Conservation (phyloP, 2,329 filamentous ascomycete species). For the Diaporthe sp. region DNA sequence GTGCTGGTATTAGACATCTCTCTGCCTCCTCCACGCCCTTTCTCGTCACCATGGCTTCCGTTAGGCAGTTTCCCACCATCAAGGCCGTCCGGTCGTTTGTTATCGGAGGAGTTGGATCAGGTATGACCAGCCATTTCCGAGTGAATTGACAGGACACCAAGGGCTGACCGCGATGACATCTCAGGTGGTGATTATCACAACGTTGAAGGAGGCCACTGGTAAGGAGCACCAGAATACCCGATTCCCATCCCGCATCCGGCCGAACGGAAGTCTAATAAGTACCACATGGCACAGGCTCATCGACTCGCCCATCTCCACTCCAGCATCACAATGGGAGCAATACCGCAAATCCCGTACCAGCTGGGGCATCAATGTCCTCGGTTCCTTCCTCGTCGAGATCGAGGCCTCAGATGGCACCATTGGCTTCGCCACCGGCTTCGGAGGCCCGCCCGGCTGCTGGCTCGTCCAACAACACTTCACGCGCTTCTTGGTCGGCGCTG, state of each 20-base stretch:
- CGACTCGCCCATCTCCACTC: conserved; percentile 92
- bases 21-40: neutral
- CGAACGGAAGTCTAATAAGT: conserved; percentile 1
- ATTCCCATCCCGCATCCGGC: neutral
- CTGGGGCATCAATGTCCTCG: conserved; percentile 96
- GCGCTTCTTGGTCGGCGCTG: conserved; percentile 88
- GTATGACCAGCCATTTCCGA: conserved; percentile 53
- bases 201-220: conserved; percentile 82
- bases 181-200: conserved; percentile 91
- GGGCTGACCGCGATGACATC: conserved; percentile 42
- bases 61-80: conserved; percentile 78
- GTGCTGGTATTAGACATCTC: neutral
- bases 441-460: conserved; percentile 94
- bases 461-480: conserved; percentile 94
- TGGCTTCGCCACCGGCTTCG: conserved; percentile 94
- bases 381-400: conserved; percentile 92
- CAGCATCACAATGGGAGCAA: conserved; percentile 89
- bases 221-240: conserved; percentile 45
- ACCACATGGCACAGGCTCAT: conserved; percentile 79
- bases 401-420: conserved; percentile 92
- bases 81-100: conserved; percentile 82
- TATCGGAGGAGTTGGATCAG: conserved; percentile 72
- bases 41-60: conserved; percentile 59
- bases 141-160: neutral
- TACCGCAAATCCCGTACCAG: conserved; percentile 90